Base-by-base conservation (phyloP, 1,284 basidiomycete species). In the Volvariella volvacea region DNA sequence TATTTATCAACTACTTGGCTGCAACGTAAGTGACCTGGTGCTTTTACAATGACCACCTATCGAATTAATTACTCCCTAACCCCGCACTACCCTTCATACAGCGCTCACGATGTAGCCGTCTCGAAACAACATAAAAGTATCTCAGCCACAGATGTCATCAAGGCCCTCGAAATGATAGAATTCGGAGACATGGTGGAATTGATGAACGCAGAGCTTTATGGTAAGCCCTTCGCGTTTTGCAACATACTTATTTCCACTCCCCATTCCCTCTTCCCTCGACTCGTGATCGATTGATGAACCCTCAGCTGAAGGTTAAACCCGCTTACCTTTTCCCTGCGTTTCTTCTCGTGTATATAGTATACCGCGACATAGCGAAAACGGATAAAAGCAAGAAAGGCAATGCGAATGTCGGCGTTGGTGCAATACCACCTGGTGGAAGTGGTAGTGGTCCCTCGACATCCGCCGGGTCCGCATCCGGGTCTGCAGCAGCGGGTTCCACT, bases 1-100 rank as follows among this genome's bases (percentile, higher is more conserved):
- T 94, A 19, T 95, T 94, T 61, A 92, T 96, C 54, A 92, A 88
- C 62, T 93, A 92, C 55, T 68, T 95, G 16, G 83, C 81, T 61
- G 80, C 83, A 45, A 85, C 82, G 83, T 83, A 60, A 61, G 80
- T 69, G 10, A 22, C 46, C 16, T 40, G 21, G 39, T 14, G 8
- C 39, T 28, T 39, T 16, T 39, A 41, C 41, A 30, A n/a, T 22
- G 14, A 22, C 30, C 32, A 31, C 7, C 33, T 48, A 30, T 53
- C 47, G 21, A 41, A 22, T 42, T 38, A 22, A 12, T 28, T 6
- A n/a, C 34, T 9, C 30, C 9, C n/a, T n/a, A n/a, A 31, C 30
- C 9, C 30, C 30, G 9, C n/a, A 31, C n/a, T n/a, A 31, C 30
- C n/a, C 30, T n/a, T 20, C 34, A 36, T 8, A 15, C 34, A 92